phyloP scores from a whole-genome alignment of 164 flowering plant species.

The Taxillus chinensis region DNA sequence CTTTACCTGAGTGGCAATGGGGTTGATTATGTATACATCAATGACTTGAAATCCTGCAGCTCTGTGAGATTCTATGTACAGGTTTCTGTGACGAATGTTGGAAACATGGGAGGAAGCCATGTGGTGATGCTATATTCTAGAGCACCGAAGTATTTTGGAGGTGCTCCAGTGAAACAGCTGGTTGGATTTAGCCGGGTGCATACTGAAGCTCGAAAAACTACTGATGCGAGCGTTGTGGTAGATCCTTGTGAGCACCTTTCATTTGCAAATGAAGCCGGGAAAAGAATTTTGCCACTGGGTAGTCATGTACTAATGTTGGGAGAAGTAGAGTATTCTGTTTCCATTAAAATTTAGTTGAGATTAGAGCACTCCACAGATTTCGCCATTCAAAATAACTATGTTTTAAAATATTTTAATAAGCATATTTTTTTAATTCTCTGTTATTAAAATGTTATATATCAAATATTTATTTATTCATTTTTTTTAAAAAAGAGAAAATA shows the following conservation, averaged over 20 bases:
- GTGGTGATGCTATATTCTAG: slow-evolving; percentile 56
- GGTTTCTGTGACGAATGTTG: slow-evolving; percentile 50
- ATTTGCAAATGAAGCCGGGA: slow-evolving; percentile 47
- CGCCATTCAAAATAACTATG: too few species aligned
- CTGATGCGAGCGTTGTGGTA: slow-evolving; percentile 39
- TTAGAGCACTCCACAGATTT: background rate
- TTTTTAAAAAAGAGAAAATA: too few species aligned
- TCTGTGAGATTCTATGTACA: slow-evolving; percentile 42
- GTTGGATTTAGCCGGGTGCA: slow-evolving; percentile 61
- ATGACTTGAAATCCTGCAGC: slow-evolving; percentile 44
- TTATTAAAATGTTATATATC: too few species aligned
- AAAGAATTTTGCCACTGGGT: slow-evolving; percentile 50
- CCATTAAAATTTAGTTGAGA: slow-evolving; percentile 19
- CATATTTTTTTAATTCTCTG: too few species aligned
- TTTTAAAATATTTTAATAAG: too few species aligned
- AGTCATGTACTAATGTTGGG: slow-evolving; percentile 42
- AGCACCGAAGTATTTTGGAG: slow-evolving; percentile 16
- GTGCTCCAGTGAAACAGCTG: slow-evolving; percentile 63
- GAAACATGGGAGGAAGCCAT: slow-evolving; percentile 71
- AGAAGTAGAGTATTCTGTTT: slow-evolving; percentile 34
- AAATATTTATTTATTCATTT: too few species aligned
- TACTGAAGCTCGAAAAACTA: slow-evolving; percentile 18
- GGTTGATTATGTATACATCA: slow-evolving; percentile 27
- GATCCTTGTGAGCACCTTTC: slow-evolving; percentile 80
- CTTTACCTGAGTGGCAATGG: slow-evolving; percentile 14